Conservation (phyloP, 2,329 filamentous ascomycete genomes). For the Alternaria consortialis region DNA sequence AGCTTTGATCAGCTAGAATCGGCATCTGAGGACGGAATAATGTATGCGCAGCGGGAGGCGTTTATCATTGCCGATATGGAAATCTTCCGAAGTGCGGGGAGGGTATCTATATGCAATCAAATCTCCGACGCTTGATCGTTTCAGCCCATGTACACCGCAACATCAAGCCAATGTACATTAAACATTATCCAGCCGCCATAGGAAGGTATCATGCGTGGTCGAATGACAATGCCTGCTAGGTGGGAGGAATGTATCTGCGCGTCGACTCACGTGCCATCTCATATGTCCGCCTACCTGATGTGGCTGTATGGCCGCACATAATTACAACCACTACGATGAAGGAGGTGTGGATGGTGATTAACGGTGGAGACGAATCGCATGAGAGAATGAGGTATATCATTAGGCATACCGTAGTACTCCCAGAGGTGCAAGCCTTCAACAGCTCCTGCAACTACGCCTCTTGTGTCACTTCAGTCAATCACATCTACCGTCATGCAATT, state of each 20-base stretch:
- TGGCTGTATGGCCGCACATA: background rate
- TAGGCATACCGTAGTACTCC: background rate
- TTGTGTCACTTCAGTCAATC: background rate
- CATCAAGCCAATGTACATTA: slow-evolving; percentile 19
- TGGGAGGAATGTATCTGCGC: background rate
- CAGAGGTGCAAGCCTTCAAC: background rate
- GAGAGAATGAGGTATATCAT: slow-evolving; percentile 1
- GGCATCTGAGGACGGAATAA: background rate
- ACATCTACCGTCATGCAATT: slow-evolving; percentile 30
- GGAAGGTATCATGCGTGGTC: slow-evolving; percentile 4
- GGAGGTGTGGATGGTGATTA: background rate
- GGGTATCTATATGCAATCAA: slow-evolving; percentile 10
- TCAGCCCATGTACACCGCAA: slow-evolving; percentile 12
- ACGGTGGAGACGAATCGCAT: background rate
- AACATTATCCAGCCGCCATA: slow-evolving; percentile 1
- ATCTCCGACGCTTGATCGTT: slow-evolving; percentile 19
- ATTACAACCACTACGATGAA: background rate
- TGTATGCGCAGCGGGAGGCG: background rate
- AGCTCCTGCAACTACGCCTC: background rate
- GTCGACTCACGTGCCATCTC: slow-evolving; percentile 5
- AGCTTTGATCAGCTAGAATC: background rate
- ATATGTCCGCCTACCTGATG: slow-evolving; percentile 8
- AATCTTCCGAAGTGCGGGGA: slow-evolving; percentile 16
- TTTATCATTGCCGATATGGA: slow-evolving; percentile 2
- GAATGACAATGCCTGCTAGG: background rate